Percentiles rank a stretch among this genome's conserved stretches.
Conservation (phyloP, 345 rosid species). For the Populus davidiana region DNA sequence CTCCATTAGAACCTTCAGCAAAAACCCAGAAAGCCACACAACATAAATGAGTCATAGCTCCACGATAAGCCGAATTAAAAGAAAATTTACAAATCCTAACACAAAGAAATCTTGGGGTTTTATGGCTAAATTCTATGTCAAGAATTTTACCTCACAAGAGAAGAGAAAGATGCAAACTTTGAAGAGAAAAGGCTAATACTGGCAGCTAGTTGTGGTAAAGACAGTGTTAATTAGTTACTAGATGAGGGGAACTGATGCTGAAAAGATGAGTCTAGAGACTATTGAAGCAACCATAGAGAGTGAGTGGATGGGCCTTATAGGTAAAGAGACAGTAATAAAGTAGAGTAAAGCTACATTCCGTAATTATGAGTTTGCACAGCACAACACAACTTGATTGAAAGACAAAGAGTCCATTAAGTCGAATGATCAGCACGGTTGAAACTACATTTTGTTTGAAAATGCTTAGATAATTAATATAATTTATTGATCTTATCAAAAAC, state of each 20-base stretch:
- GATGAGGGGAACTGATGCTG: neutral
- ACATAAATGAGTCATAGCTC: constrained; percentile 3
- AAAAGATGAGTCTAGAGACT: constrained; percentile 13
- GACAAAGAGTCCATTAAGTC: neutral
- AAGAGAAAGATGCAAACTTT: neutral
- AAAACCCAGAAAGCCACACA: constrained; percentile 7
- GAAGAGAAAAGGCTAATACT: neutral
- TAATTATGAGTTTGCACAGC: constrained; percentile 19
- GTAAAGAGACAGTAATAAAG: constrained; percentile 20
- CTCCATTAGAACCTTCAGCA: constrained; percentile 46
- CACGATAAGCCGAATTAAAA: neutral
- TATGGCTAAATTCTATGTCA: neutral
- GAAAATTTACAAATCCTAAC: neutral
- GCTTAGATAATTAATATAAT: too few species aligned
- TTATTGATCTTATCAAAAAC: too few species aligned
- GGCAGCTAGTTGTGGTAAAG: neutral
- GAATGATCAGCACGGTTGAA: too few species aligned
- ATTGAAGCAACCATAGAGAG: constrained; percentile 7
- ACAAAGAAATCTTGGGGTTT: neutral
- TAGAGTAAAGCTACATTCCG: constrained; percentile 34
- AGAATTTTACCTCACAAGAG: neutral
- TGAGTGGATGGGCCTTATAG: constrained; percentile 13
- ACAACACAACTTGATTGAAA: neutral
- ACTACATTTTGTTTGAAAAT: too few species aligned
- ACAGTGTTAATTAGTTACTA: neutral